These are phyloP conservation scores for Pyricularia sp. DNA, from an alignment of 2,329 filamentous ascomycete genomes.

Conservation along the genomic window DNA sequence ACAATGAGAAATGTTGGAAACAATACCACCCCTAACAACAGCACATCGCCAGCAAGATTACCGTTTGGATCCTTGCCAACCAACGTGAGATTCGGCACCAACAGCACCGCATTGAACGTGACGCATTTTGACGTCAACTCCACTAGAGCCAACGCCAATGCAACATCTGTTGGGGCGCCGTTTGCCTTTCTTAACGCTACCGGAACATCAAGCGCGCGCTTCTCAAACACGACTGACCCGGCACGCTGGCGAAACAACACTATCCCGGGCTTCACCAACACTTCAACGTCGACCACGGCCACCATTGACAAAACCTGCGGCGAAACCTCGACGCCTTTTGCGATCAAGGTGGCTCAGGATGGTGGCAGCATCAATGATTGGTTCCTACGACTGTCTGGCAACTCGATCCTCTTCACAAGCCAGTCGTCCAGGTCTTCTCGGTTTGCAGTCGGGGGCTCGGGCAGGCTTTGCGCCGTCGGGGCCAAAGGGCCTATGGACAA, in stretches of 20 bases:
- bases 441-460: constrained; percentile 17
- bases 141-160: not conserved
- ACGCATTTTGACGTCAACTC: not conserved
- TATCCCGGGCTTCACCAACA: constrained; percentile 1
- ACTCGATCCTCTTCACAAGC: constrained; percentile 17
- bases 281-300: constrained; percentile 8
- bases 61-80: not conserved
- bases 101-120: not conserved
- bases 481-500: constrained; percentile 10
- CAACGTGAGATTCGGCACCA: not conserved
- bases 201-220: not conserved
- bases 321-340: constrained; percentile 15
- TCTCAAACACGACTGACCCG: constrained; percentile 3
- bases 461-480: constrained; percentile 19
- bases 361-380: constrained; percentile 19
- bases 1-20: not conserved
- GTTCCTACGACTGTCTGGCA: constrained; percentile 18
- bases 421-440: constrained; percentile 10
- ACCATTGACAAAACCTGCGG: constrained; percentile 16
- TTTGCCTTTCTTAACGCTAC: constrained; percentile 3
- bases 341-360: constrained; percentile 17
- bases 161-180: not conserved
- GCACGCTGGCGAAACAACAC: constrained; percentile 6
- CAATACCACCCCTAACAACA: not conserved
- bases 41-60: not conserved